phyloP scores from a whole-genome alignment of 345 rosid genomes.

The Heritiera fomes region DNA sequence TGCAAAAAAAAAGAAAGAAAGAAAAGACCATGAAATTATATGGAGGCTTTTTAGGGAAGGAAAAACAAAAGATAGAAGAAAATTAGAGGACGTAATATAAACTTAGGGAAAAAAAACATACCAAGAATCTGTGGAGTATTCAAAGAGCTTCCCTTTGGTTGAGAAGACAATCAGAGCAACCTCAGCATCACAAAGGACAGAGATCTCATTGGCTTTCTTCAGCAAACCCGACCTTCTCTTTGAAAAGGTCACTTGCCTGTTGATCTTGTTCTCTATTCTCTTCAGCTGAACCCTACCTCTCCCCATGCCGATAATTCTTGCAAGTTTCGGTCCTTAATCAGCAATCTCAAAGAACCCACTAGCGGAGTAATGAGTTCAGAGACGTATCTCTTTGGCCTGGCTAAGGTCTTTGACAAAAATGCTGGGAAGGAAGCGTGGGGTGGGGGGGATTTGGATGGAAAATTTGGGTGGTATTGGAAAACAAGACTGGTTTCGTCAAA shows the following conservation, averaged over 20 bases:
- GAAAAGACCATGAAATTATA: background rate
- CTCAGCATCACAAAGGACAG: slow-evolving; percentile 22
- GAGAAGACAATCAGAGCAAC: slow-evolving; percentile 40
- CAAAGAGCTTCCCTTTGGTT: slow-evolving; percentile 46
- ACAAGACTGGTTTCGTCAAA: background rate
- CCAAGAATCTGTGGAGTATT: slow-evolving; percentile 44
- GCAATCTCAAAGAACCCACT: background rate
- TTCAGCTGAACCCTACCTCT: slow-evolving; percentile 49
- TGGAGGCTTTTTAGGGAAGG: background rate
- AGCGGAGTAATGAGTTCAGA: background rate
- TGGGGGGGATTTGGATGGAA: background rate
- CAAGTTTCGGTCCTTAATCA: background rate
- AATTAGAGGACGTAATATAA: background rate
- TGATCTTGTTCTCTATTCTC: slow-evolving; percentile 31
- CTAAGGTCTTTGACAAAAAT: background rate
- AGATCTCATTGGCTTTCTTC: slow-evolving; percentile 43
- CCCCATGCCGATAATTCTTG: slow-evolving; percentile 29
- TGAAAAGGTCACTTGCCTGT: slow-evolving; percentile 49
- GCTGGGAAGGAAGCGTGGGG: background rate
- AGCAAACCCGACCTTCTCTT: slow-evolving; percentile 43
- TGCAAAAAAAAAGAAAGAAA: background rate
- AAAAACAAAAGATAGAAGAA: background rate
- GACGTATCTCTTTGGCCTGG: background rate
- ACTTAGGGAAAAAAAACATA: background rate
- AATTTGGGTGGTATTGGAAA: background rate